phyloP scores from a whole-genome alignment of 441 rosid species.

The Pelargonium citronellum region DNA sequence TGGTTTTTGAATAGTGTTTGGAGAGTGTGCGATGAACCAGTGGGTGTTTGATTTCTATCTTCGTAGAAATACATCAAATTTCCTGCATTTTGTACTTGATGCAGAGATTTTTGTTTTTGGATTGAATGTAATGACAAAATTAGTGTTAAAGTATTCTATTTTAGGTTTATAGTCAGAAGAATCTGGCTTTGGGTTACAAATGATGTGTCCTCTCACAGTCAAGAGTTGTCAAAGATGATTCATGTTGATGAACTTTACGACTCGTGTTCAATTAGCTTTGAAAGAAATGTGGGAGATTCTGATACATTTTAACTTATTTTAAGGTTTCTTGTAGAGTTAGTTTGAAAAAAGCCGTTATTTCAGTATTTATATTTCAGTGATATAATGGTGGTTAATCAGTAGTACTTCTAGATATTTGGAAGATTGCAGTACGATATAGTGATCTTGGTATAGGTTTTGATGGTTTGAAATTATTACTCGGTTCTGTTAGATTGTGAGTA shows the following conservation, averaged over 20 bases:
- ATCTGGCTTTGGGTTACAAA: background rate
- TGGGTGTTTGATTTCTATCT: background rate
- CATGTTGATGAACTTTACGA: slow-evolving; percentile 2
- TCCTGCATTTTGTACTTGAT: background rate
- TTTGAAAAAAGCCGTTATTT: background rate
- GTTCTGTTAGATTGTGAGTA: background rate
- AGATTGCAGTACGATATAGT: background rate
- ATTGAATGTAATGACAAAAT: background rate
- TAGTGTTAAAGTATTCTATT: background rate
- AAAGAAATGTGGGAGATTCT: background rate
- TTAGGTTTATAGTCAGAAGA: background rate
- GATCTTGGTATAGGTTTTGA: background rate
- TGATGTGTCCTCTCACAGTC: background rate
- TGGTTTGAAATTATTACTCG: background rate
- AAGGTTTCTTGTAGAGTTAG: background rate
- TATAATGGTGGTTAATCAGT: background rate
- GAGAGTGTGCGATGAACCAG: background rate
- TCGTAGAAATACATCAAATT: background rate
- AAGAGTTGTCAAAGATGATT: background rate
- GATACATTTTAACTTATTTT: background rate
- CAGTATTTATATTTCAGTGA: background rate
- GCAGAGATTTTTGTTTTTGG: background rate
- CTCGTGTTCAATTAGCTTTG: background rate
- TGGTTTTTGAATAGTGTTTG: background rate
- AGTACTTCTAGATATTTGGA: background rate